Evolutionary conservation across 2,329 filamentous ascomycete species (phyloP).

Genomic region (Alternaria conjuncta): DNA sequence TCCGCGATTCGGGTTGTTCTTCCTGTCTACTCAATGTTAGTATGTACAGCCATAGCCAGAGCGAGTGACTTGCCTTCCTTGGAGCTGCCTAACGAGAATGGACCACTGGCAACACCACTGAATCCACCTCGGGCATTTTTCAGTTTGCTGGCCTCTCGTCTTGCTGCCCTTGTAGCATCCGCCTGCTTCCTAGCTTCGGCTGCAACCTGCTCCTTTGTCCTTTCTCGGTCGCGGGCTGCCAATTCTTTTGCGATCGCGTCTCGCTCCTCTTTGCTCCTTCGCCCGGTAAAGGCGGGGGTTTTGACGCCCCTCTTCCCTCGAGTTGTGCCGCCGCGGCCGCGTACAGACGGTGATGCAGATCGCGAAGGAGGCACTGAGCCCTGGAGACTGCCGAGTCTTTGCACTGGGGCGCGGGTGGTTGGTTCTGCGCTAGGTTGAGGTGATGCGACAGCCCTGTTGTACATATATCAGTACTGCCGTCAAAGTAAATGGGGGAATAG

Average conservation of each 20-base stretch:
- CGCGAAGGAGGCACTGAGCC: slow-evolving; percentile 36
- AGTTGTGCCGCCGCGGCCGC: slow-evolving; percentile 30
- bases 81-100: slow-evolving; percentile 48
- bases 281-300: slow-evolving; percentile 52
- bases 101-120: slow-evolving; percentile 50
- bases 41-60: not conserved
- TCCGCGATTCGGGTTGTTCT: slow-evolving; percentile 22
- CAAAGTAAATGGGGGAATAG: not conserved
- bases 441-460: slow-evolving; percentile 19
- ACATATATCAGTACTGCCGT: slow-evolving; percentile 1
- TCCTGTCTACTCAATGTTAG: slow-evolving; percentile 29
- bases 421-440: slow-evolving; percentile 26
- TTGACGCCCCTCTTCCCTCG: slow-evolving; percentile 38
- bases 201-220: slow-evolving; percentile 44
- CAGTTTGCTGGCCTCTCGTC: slow-evolving; percentile 33
- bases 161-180: slow-evolving; percentile 28
- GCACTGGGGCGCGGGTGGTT: slow-evolving; percentile 28
- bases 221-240: slow-evolving; percentile 47
- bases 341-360: slow-evolving; percentile 39
- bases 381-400: slow-evolving; percentile 39
- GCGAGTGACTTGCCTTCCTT: slow-evolving; percentile 30
- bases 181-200: slow-evolving; percentile 33
- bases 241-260: slow-evolving; percentile 52
- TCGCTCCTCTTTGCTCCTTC: slow-evolving; percentile 54
- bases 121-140: slow-evolving; percentile 51